These are phyloP conservation scores for Oryza punctata DNA, from an alignment of 176 grass and related monocot species.

Conservation along the genomic window DNA sequence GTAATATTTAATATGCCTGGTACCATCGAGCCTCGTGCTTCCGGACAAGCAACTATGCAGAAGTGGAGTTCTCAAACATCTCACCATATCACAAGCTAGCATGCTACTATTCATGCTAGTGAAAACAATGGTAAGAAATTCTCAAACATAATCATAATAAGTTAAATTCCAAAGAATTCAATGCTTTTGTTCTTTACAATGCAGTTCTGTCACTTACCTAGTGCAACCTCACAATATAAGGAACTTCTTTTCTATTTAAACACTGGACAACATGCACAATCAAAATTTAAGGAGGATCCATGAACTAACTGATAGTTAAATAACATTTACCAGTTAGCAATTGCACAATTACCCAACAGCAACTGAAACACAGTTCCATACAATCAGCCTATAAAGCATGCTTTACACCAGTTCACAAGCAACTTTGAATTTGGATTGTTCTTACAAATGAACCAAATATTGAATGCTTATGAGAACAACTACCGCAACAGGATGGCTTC, in stretches of 20 bases:
- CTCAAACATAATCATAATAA: neutral
- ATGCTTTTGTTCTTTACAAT: neutral
- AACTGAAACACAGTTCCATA: neutral
- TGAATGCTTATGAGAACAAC: neutral
- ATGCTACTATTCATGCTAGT: neutral
- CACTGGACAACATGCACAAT: neutral
- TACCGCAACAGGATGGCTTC: neutral
- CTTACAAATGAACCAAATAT: neutral
- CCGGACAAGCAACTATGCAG: neutral
- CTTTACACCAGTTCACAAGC: neutral
- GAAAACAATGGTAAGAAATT: neutral
- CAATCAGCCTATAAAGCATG: neutral
- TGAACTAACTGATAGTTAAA: slow-evolving; percentile 19
- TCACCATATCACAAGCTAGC: neutral
- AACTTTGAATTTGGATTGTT: neutral
- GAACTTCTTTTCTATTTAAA: neutral
- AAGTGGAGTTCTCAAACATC: neutral
- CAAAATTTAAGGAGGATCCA: neutral
- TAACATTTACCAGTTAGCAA: neutral
- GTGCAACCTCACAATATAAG: neutral
- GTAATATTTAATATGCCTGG: too few species aligned
- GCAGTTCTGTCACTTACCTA: neutral
- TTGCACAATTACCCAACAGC: neutral
- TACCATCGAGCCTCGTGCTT: too few species aligned
- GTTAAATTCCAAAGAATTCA: neutral